phyloP scores from a whole-genome alignment of 768 basidiomycete genomes.

The Suillus ampliporus region DNA sequence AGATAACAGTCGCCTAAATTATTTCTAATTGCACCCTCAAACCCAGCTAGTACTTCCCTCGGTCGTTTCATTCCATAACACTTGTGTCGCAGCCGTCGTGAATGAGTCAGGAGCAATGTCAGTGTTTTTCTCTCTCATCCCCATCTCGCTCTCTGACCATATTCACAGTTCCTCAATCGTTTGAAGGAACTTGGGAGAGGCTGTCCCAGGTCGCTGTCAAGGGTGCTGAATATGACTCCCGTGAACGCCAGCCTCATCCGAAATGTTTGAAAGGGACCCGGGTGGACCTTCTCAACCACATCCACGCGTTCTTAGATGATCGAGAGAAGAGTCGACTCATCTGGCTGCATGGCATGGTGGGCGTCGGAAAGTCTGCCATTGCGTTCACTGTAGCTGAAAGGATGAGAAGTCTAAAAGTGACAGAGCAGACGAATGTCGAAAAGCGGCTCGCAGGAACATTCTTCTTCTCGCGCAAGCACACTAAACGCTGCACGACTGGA shows the following conservation, averaged over 20 bases:
- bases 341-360: not conserved
- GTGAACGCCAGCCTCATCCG: not conserved
- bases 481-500: not conserved
- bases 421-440: not conserved
- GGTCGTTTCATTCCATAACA: not conserved
- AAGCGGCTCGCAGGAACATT: not conserved
- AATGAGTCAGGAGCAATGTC: not conserved
- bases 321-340: not conserved
- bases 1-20: not conserved
- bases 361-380: not conserved
- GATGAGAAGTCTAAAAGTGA: not conserved
- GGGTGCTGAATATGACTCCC: not conserved
- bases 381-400: not conserved
- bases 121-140: not conserved
- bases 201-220: not conserved
- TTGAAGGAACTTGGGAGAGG: not conserved
- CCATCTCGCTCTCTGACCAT: not conserved
- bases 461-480: not conserved
- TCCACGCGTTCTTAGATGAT: not conserved
- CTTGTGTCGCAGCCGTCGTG: not conserved
- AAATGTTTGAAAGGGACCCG: not conserved
- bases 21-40: not conserved
- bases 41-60: not conserved
- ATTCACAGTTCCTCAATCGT: not conserved
- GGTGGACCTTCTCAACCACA: not conserved